Base-by-base conservation (phyloP, 495 filamentous ascomycete species). In the Penicillium mononematosum region DNA sequence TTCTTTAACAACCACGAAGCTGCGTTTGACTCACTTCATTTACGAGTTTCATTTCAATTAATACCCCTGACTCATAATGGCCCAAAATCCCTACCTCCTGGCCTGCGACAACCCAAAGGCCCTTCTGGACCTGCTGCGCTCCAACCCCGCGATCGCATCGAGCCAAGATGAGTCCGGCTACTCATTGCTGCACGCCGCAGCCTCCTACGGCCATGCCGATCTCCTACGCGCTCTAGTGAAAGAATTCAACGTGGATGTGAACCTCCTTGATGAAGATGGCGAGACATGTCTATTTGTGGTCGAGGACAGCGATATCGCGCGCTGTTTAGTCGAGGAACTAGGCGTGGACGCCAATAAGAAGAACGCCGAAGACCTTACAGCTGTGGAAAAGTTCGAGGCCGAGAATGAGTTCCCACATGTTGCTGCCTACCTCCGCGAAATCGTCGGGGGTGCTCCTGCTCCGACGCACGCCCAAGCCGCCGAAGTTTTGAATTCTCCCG, bases 221-320 rank as follows among this genome's bases (percentile, higher is more conserved):
- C 86, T 98, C 25, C 83, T 97, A 8, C 87, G 87, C 43, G 73
- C 84, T 1, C 83, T 98, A 2, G 81, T 95, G n/a, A 75, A 79
- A 32, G 89, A 89, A 14, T 92, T 89, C 71, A 73, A 86, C 22
- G 90, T 90, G 10, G 74, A 91, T 56, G 83, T 89, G 31, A 88
- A 97, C 65, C 73, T 97, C 42, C 78, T 79, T 50, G 94, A 97
- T 63, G 86, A 92, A 67, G 94, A 98, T 68, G 85, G 85, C 48
- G 94, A 98, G 71, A 96, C 93, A 8, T 88, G 92, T 19, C 79
- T 98, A 5, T 98, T 96, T 61, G 89, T 88, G 11, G 83, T 84
- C 25, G 94, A 98, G 67, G 86, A 79, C 0, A 78, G 90, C 31
- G 85, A 88, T 4, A 81, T 88, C 19, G 92, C 93, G 32, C 82